Conservation (phyloP, 192 early-diverging fungal genomes). For the Coemansia sp. region DNA sequence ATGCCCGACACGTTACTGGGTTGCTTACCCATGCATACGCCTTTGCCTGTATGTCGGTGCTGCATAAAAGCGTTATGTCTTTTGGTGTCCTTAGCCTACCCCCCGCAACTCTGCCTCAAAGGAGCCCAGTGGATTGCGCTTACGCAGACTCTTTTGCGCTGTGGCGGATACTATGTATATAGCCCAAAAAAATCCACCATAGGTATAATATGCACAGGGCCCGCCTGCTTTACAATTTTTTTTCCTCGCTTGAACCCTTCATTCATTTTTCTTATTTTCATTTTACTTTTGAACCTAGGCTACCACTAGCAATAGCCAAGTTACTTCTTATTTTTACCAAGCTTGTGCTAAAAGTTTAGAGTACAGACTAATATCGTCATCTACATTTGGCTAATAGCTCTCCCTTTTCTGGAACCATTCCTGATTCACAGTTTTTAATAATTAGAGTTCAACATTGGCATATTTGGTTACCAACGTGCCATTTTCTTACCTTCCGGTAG, state of each 20-base stretch:
- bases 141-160: not conserved
- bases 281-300: no score
- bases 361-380: no score
- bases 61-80: slow-evolving; percentile 11
- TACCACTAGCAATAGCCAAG: no score
- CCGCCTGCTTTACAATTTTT: slow-evolving; percentile 2
- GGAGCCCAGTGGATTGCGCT: not conserved
- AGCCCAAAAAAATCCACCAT: not conserved
- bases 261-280: not conserved
- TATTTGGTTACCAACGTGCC: no score
- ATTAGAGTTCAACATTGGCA: not conserved
- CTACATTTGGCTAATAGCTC: no score
- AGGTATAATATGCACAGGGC: slow-evolving; percentile 6
- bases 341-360: no score
- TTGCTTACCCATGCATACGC: slow-evolving; percentile 5
- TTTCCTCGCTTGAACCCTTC: not conserved
- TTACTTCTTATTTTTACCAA: no score
- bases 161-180: not conserved
- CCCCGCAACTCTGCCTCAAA: slow-evolving; percentile 1
- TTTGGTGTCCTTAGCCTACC: slow-evolving; percentile 8
- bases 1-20: slow-evolving; percentile 5
- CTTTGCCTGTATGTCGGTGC: not conserved
- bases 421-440: slow-evolving; percentile 11
- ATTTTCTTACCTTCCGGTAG: no score
- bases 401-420: not conserved